Base-by-base conservation (phyloP, 2,329 filamentous ascomycete species). In the Emmonsiellopsis sp. region DNA sequence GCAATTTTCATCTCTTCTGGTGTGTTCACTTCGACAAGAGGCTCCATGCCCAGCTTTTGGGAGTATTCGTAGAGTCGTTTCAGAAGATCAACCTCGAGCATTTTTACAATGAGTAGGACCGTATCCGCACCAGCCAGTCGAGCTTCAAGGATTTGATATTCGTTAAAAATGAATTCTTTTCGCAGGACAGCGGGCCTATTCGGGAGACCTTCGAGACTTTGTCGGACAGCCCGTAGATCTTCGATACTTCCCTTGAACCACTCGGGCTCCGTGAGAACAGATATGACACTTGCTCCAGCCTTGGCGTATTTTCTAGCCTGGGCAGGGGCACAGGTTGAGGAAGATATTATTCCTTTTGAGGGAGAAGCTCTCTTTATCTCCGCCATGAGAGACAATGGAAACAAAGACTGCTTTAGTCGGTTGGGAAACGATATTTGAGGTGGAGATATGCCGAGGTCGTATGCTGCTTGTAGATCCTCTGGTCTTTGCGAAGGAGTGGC, bases 171-270 rank as follows among this genome's bases (percentile, higher is more conserved):
- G 64, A 98, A 98, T 62, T 98, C 93, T 67, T 98, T 98, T 27
- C 94, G 84, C 33, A 98, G 74, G 10, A 98, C 81, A 2, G 92
- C 94, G 2, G 93, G 94, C 51, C 93, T 81, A 67, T 96, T 94
- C 1, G 88, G 85, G 85, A 98, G 90, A 10, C 87, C 86, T 62
- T 90, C 83, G n/a, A 98, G 75, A 48, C 88, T 90, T 69, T 92
- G 87, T 44, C 93, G 83, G 33, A 97, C 93, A 36, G 86, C 83
- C 56, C 87, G 83, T 52, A 98, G 74, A 67, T 98, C 93, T 55
- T 98, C 92, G 56, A 98, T 91, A 70, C 87, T 95, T 47, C 93
- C 93, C 73, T 96, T 97, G 77, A 98, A 98, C 93, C 93, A 98
- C 65, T 97, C 87, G 0, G 94, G 93, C 71, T 98, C 93, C 0